phyloP scores from a whole-genome alignment of 192 early-diverging fungal genomes.

The Haplosporangium gracile region DNA sequence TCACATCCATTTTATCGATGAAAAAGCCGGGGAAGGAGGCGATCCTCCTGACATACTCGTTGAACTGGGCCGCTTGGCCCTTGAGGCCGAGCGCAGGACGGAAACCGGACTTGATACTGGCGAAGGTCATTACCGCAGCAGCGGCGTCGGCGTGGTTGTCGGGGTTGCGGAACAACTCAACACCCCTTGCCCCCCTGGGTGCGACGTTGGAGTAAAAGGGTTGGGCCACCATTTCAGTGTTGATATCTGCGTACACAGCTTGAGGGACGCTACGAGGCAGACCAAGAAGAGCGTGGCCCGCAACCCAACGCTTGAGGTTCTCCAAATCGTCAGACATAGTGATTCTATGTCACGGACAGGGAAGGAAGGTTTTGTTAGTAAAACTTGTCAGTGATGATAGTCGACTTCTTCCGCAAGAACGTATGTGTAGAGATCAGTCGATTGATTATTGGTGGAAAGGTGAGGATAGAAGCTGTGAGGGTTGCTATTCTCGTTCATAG shows the following conservation, averaged over 20 bases:
- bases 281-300: no score
- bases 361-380: no score
- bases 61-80: background rate
- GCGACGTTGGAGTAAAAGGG: background rate
- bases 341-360: no score
- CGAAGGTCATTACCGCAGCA: background rate
- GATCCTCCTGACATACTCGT: background rate
- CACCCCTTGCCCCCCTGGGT: background rate
- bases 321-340: no score
- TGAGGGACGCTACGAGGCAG: no score
- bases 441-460: no score
- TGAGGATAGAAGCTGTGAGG: no score
- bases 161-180: background rate
- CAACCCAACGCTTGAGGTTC: no score
- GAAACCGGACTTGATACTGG: background rate
- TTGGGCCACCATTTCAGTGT: background rate
- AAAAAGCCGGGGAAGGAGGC: slow-evolving; percentile 2
- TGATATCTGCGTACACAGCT: background rate
- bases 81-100: background rate
- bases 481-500: no score
- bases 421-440: background rate
- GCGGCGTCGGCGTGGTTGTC: background rate
- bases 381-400: no score
- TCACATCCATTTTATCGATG: background rate
- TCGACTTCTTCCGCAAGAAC: no score